phyloP scores from a whole-genome alignment of 2,329 filamentous ascomycete genomes.

The Sordariomycetes sp. region DNA sequence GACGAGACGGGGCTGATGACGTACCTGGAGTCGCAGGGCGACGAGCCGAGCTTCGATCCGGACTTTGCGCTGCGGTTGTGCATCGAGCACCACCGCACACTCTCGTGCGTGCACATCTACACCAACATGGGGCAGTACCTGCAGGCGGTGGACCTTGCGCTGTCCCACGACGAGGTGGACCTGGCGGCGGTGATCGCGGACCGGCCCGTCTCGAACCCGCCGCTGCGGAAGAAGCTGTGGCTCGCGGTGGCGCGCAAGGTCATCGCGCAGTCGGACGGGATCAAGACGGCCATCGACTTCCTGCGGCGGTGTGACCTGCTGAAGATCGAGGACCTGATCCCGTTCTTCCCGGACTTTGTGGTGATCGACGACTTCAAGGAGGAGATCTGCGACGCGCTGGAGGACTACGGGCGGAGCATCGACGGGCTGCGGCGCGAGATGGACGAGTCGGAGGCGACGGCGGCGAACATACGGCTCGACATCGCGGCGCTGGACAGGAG shows the following conservation, averaged over 20 bases:
- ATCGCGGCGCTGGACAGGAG: conserved; percentile 77
- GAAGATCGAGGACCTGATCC: conserved; percentile 91
- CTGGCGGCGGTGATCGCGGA: conserved; percentile 85
- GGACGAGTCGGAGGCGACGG: conserved; percentile 86
- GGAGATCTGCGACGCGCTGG: conserved; percentile 87
- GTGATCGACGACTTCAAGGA: conserved; percentile 99
- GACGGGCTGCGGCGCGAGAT: conserved; percentile 84
- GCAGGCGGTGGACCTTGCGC: conserved; percentile 83
- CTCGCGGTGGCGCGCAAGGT: conserved; percentile 90
- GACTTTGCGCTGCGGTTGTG: conserved; percentile 94
- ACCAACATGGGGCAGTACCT: conserved; percentile 91
- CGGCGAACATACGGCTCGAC: conserved; percentile 81
- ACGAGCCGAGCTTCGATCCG: conserved; percentile 79
- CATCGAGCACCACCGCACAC: conserved; percentile 85
- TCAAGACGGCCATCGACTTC: conserved; percentile 90
- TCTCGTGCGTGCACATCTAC: conserved; percentile 95
- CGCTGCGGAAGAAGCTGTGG: conserved; percentile 88
- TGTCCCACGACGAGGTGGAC: conserved; percentile 83
- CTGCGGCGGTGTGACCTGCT: conserved; percentile 83
- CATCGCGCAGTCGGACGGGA: conserved; percentile 74
- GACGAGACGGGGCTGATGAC: conserved; percentile 79
- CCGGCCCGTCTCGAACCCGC: conserved; percentile 65
- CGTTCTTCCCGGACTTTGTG: conserved; percentile 97
- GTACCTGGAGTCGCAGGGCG: conserved; percentile 84
- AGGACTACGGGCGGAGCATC: conserved; percentile 88